These are phyloP conservation scores for Rhodosporidiobolus sp. DNA, from an alignment of 768 basidiomycete species.

Conservation along the genomic window DNA sequence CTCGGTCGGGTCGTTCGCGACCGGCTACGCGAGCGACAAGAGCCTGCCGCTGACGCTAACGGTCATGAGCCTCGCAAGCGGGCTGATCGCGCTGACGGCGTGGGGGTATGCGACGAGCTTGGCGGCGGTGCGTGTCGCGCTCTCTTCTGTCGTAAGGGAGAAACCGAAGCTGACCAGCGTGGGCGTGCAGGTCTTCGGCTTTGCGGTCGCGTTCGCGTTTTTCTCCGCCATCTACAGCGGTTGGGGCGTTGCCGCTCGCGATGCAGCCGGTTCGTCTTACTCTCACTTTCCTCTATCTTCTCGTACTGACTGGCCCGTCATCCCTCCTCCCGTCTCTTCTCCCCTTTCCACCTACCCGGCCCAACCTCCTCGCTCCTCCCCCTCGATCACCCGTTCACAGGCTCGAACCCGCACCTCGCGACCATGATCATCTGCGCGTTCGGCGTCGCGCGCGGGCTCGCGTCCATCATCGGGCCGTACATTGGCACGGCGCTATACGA, in stretches of 20 bases:
- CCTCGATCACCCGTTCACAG: not conserved
- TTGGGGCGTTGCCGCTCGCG: conserved; percentile 5
- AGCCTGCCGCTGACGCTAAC: conserved; percentile 1
- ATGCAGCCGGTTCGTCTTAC: not conserved
- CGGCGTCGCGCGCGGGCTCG: conserved; percentile 23
- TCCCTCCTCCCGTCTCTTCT: no score
- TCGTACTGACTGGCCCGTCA: no score
- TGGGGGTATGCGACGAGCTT: conserved; percentile 5
- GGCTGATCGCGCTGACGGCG: not conserved
- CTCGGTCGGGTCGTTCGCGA: conserved; percentile 1
- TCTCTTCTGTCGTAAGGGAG: no score
- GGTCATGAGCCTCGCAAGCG: conserved; percentile 3
- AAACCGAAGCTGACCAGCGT: no score
- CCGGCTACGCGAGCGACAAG: not conserved
- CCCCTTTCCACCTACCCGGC: no score
- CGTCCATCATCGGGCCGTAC: conserved; percentile 21
- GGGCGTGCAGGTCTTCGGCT: conserved; percentile 5
- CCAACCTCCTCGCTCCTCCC: no score
- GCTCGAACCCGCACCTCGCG: conserved; percentile 23
- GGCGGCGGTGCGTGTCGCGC: no score
- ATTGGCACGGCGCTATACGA: conserved; percentile 24
- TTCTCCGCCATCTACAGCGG: not conserved
- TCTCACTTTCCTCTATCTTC: not conserved
- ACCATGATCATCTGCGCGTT: conserved; percentile 22
- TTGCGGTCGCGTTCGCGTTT: conserved; percentile 3